Evolutionary conservation across 257 asterid species (phyloP), one percentile per base, ranked within the genome.

Genomic region (Verbascum thapsus): DNA sequence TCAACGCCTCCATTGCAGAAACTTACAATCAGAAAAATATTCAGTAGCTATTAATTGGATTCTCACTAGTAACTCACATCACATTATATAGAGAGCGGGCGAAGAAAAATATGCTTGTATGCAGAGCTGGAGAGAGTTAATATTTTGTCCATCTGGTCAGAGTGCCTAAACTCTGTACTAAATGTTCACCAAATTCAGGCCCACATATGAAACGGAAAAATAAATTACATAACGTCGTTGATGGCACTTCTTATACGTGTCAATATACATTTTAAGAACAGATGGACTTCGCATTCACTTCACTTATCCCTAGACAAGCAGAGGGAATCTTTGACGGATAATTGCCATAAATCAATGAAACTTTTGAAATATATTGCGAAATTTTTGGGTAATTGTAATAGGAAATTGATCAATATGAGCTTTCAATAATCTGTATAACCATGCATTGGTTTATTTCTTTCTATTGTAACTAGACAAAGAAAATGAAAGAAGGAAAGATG

Each of bases 111-210:
- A 41, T 37, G 79, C 15, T 61, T 26, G 15, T 44, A 72, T 37
- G 44, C 65, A 63, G 23, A 38, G 71, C 63, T 57, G 77, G 68
- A 42, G 70, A 58, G 17, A 16, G 45, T 50, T 58, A 26, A 63
- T 61, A 75, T 69, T 79, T 66, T 51, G 68, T 43, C 67, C 35
- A 72, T 79, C 58, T 70, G 66, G 22, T 53, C 51, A 52, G 75
- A 75, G 57, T 57, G 66, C 76, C 52, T 47, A 70, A 74, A 72
- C 35, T 20, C 55, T 1, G 40, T 40, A 56, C 71, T 69, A 64
- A 49, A 56, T 10, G 68, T 75, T 75, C 76, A 56, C 51, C 17
- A 62, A 55, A 72, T 53, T 8, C 58, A n/a, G 57, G 69, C 19
- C 37, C 52, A 43, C 45, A 53, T 22, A 43, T 52, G 72, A 59